Conservation (phyloP, 129 eudicot genomes). For the Lactuca sativa region DNA sequence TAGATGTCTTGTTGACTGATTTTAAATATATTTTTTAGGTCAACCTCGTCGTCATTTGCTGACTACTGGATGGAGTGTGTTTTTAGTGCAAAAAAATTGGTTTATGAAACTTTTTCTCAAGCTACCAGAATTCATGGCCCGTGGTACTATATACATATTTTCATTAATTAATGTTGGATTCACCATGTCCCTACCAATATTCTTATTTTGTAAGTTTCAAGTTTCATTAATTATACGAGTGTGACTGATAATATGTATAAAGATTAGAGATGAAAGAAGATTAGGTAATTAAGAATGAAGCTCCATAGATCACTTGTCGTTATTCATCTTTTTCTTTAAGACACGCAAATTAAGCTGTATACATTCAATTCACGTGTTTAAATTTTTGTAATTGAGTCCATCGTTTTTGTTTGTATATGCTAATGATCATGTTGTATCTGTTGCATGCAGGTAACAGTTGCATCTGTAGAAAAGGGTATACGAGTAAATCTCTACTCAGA, state of each 20-base stretch:
- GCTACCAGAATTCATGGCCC: conserved; percentile 54
- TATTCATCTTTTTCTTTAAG: conserved; percentile 5
- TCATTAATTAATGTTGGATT: conserved; percentile 5
- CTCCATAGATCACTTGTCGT: not conserved
- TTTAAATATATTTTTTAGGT: too few relatives aligned
- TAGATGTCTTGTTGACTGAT: too few relatives aligned
- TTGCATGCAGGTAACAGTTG: conserved; percentile 77
- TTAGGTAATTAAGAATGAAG: conserved; percentile 1
- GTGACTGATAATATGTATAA: conserved; percentile 5
- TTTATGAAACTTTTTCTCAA: too few relatives aligned
- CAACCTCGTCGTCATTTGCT: too few relatives aligned
- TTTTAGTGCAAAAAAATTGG: too few relatives aligned
- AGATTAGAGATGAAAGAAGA: conserved; percentile 9
- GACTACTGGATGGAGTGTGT: too few relatives aligned
- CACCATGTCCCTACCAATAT: conserved; percentile 15
- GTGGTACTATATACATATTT: conserved; percentile 37
- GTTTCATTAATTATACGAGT: conserved; percentile 16
- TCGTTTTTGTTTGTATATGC: not conserved
- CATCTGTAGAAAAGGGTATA: conserved; percentile 87
- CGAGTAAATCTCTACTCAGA: conserved; percentile 63
- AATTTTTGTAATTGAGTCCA: not conserved
- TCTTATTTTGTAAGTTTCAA: conserved; percentile 14
- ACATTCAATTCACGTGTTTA: not conserved
- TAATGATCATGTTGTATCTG: conserved; percentile 16
- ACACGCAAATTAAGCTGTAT: not conserved